Conservation (phyloP, 2,329 filamentous ascomycete species). For the Exophiala spinifera region DNA sequence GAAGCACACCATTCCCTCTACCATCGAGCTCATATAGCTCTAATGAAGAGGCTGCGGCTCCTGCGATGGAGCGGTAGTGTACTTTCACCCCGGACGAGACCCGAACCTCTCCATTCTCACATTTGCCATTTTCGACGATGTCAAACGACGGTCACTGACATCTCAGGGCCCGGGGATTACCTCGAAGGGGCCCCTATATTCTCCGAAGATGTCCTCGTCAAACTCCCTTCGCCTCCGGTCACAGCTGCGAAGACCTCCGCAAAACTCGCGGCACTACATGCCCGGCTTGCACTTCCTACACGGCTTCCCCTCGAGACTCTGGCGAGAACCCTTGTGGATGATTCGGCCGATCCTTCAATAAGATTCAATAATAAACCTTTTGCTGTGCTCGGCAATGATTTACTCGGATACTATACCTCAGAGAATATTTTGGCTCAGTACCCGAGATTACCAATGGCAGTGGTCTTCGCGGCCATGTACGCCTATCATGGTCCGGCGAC, state of each 20-base stretch:
- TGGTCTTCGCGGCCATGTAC: constrained; percentile 80
- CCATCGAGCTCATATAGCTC: constrained; percentile 21
- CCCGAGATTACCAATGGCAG: constrained; percentile 83
- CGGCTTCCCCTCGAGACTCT: constrained; percentile 83
- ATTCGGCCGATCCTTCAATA: constrained; percentile 74
- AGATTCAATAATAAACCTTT: constrained; percentile 88
- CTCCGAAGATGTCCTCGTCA: constrained; percentile 37
- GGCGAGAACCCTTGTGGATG: constrained; percentile 78
- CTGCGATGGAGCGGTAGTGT: constrained; percentile 52
- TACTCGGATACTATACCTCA: constrained; percentile 83
- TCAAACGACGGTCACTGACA: constrained; percentile 42
- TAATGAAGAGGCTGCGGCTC: constrained; percentile 52
- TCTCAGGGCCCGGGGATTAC: constrained; percentile 30
- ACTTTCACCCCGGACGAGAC: constrained; percentile 47
- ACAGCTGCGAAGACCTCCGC: constrained; percentile 67
- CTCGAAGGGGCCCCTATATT: constrained; percentile 33
- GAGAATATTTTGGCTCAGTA: constrained; percentile 87
- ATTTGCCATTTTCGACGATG: constrained; percentile 37
- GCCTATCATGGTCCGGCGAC: constrained; percentile 77
- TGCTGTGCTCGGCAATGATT: constrained; percentile 72
- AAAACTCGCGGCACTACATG: constrained; percentile 89
- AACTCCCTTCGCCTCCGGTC: constrained; percentile 69
- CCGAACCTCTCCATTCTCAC: constrained; percentile 37
- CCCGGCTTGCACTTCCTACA: constrained; percentile 75
- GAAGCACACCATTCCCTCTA: not conserved